Conservation (phyloP, 495 filamentous ascomycete species). For the Extremus antarcticus region DNA sequence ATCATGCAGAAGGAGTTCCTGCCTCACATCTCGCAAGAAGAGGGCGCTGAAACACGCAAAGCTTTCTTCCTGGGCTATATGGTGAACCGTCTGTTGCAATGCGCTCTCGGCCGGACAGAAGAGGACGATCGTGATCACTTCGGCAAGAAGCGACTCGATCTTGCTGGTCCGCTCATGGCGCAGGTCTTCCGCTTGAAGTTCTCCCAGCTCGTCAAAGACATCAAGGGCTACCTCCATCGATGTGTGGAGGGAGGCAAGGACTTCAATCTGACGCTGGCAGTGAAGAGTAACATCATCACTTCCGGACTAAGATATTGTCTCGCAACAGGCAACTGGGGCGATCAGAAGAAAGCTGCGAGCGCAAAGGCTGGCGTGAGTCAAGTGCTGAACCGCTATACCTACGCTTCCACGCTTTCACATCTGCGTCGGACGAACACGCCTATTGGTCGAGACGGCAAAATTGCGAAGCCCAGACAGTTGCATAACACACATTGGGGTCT, state of each 20-base stretch:
- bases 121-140: conserved; percentile 98
- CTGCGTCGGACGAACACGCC: conserved; percentile 93
- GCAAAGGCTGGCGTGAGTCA: conserved; percentile 95
- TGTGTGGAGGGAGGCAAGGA: conserved; percentile 80
- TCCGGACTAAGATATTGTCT: conserved; percentile 93
- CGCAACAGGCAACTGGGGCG: conserved; percentile 98
- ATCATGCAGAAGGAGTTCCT: conserved; percentile 95
- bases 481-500: conserved; percentile 99
- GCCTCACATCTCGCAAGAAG: conserved; percentile 88
- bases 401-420: conserved; percentile 91
- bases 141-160: conserved; percentile 93
- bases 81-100: conserved; percentile 89
- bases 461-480: conserved; percentile 93
- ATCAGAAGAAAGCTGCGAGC: conserved; percentile 93
- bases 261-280: conserved; percentile 77
- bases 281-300: conserved; percentile 82
- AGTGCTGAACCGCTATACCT: conserved; percentile 95
- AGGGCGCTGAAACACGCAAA: conserved; percentile 94
- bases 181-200: conserved; percentile 85
- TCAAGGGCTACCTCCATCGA: conserved; percentile 78
- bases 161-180: conserved; percentile 87
- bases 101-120: conserved; percentile 78
- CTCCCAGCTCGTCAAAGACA: conserved; percentile 74
- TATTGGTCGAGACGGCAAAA: conserved; percentile 94
- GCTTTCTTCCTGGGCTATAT: conserved; percentile 99